phyloP scores from a whole-genome alignment of 352 stramenopile genomes.

The Globisporangium spiculum region DNA sequence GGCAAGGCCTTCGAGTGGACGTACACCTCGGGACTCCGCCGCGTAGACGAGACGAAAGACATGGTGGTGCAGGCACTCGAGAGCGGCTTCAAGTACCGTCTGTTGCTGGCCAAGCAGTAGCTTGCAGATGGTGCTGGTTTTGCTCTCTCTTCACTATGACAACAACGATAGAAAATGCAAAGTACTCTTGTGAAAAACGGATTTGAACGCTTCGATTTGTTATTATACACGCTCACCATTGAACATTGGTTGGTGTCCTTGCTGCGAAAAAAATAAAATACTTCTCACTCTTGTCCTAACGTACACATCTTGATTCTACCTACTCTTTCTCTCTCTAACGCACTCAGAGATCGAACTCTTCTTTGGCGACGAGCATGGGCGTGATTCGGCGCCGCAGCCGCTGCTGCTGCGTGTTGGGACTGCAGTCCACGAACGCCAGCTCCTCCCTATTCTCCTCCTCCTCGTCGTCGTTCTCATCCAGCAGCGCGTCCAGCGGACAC shows the following conservation, averaged over 20 bases:
- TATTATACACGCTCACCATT: slow-evolving; percentile 1
- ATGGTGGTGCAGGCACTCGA: slow-evolving; percentile 57
- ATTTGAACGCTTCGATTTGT: neutral
- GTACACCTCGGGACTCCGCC: slow-evolving; percentile 52
- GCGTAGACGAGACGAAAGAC: slow-evolving; percentile 32
- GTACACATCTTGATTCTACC: neutral
- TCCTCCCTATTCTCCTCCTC: slow-evolving; percentile 14
- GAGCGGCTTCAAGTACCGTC: slow-evolving; percentile 70
- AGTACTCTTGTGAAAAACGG: neutral
- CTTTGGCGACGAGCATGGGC: slow-evolving; percentile 41
- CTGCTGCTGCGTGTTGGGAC: slow-evolving; percentile 27
- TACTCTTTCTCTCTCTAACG: slow-evolving; percentile 3
- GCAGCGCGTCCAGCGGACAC: slow-evolving; percentile 14
- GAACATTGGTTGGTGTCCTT: too few relatives aligned
- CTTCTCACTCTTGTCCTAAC: neutral
- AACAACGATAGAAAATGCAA: slow-evolving; percentile 9
- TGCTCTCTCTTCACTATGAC: neutral
- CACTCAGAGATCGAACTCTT: slow-evolving; percentile 59
- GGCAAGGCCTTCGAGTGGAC: slow-evolving; percentile 76
- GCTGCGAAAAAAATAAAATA: neutral
- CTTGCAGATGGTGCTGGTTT: too few relatives aligned
- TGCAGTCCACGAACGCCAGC: slow-evolving; percentile 19
- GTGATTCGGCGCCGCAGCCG: slow-evolving; percentile 49
- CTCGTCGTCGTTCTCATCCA: slow-evolving; percentile 30
- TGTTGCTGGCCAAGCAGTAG: slow-evolving; percentile 42